These are phyloP conservation scores for Trichocladium uniseriatum DNA, from an alignment of 495 filamentous ascomycete genomes.

Conservation along the genomic window DNA sequence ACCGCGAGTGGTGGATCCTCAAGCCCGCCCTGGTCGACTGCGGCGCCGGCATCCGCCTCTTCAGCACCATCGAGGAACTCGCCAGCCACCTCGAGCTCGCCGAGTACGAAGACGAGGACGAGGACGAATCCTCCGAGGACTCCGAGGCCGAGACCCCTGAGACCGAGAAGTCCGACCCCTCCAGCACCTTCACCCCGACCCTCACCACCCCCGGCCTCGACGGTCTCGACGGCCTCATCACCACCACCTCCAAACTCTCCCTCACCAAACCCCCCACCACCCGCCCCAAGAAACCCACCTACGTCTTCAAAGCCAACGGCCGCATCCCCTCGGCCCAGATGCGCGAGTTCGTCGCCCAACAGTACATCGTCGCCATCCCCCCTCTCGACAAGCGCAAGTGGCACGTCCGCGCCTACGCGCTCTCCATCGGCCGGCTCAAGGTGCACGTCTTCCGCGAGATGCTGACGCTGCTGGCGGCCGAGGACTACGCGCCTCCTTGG, in stretches of 20 bases:
- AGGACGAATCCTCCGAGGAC: not conserved
- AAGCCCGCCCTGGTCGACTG: slow-evolving; percentile 78
- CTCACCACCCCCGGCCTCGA: slow-evolving; percentile 8
- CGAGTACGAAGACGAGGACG: slow-evolving; percentile 30
- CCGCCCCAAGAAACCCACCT: slow-evolving; percentile 7
- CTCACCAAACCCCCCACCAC: not conserved
- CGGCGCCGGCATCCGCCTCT: slow-evolving; percentile 67
- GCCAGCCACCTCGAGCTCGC: slow-evolving; percentile 61
- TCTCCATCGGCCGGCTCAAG: slow-evolving; percentile 54
- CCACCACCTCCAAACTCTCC: not conserved
- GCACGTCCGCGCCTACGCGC: slow-evolving; percentile 68
- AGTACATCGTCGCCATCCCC: slow-evolving; percentile 61
- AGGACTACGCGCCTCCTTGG: slow-evolving; percentile 42
- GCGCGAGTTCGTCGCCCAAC: slow-evolving; percentile 68
- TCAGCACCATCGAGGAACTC: slow-evolving; percentile 58
- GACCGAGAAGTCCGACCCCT: not conserved
- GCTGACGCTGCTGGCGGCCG: slow-evolving; percentile 65
- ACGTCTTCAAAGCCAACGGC: slow-evolving; percentile 27
- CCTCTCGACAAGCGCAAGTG: slow-evolving; percentile 62
- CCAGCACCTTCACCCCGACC: not conserved
- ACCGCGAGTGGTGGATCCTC: slow-evolving; percentile 72
- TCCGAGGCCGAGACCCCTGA: not conserved
- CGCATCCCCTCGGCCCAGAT: slow-evolving; percentile 55
- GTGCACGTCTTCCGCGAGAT: slow-evolving; percentile 67
- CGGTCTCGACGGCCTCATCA: slow-evolving; percentile 3